Conservation (phyloP, 2,329 filamentous ascomycete species). For the Amylocarpus encephaloides region DNA sequence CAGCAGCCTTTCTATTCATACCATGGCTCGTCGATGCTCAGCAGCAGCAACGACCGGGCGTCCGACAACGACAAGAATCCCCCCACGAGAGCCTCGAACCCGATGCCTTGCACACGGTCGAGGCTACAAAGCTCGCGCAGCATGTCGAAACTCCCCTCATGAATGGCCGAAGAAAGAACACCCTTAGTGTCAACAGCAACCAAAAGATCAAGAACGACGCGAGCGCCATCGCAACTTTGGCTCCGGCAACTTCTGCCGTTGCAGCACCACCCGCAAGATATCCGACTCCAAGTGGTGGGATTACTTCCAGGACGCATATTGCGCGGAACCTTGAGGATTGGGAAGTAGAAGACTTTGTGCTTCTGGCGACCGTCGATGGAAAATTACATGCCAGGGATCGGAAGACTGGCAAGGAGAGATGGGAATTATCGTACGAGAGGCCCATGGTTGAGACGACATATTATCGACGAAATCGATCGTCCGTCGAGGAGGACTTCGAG, state of each 20-base stretch:
- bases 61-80: conserved; percentile 26
- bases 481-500: conserved; percentile 50
- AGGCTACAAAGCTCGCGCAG: conserved; percentile 26
- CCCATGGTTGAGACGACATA: conserved; percentile 90
- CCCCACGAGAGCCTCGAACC: conserved; percentile 27
- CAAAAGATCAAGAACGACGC: conserved; percentile 53
- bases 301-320: conserved; percentile 73
- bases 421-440: conserved; percentile 77
- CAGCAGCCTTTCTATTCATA: conserved; percentile 52
- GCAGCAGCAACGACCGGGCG: conserved; percentile 48
- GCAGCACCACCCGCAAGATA: conserved; percentile 79
- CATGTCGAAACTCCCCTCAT: conserved; percentile 29
- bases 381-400: conserved; percentile 87
- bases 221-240: conserved; percentile 96
- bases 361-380: conserved; percentile 99
- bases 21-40: conserved; percentile 57
- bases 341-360: conserved; percentile 99
- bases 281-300: conserved; percentile 51
- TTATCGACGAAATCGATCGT: conserved; percentile 62
- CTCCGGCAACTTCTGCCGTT: conserved; percentile 94
- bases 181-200: conserved; percentile 26
- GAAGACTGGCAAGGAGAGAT: conserved; percentile 74
- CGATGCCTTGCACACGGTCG: conserved; percentile 23
- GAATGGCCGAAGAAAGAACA: conserved; percentile 27
- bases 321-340: conserved; percentile 98